Percentiles rank a stretch among this genome's conserved stretches.
These are phyloP conservation scores for Melaleuca quinquenervia DNA, from an alignment of 345 rosid genomes.

Conservation along the genomic window DNA sequence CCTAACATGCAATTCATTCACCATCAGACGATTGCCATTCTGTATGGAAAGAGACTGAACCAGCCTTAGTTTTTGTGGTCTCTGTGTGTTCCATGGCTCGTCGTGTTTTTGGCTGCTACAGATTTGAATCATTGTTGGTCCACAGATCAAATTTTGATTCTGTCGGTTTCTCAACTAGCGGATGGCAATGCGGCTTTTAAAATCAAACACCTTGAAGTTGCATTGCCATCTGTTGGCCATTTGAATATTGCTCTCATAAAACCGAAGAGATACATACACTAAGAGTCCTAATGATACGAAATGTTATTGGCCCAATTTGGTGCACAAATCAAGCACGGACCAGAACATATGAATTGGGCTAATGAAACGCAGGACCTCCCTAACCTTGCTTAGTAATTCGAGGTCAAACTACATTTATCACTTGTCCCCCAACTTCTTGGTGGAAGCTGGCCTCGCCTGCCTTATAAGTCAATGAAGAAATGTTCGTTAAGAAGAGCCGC, in stretches of 20 bases:
- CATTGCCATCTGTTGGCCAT: neutral
- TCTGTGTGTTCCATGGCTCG: neutral
- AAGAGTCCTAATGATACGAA: neutral
- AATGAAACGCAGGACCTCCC: too few species aligned
- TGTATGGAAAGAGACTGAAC: neutral
- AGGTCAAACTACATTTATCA: too few species aligned
- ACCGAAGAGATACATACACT: neutral
- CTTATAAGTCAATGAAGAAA: neutral
- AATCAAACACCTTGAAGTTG: neutral
- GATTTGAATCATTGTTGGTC: too few species aligned
- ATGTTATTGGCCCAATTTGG: neutral
- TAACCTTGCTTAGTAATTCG: too few species aligned
- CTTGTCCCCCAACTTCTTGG: too few species aligned
- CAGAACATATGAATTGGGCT: too few species aligned
- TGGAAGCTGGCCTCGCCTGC: too few species aligned
- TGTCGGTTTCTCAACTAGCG: too few species aligned
- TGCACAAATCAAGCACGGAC: neutral
- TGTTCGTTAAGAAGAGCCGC: neutral
- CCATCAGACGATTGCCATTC: neutral
- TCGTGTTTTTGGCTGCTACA: neutral
- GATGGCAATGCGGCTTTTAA: too few species aligned
- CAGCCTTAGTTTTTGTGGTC: neutral
- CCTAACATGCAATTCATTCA: too few species aligned
- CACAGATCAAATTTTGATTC: too few species aligned
- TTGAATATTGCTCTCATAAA: neutral